Evolutionary conservation across 106 monocot genomes (phyloP).

Genomic region (Allium cepa): DNA sequence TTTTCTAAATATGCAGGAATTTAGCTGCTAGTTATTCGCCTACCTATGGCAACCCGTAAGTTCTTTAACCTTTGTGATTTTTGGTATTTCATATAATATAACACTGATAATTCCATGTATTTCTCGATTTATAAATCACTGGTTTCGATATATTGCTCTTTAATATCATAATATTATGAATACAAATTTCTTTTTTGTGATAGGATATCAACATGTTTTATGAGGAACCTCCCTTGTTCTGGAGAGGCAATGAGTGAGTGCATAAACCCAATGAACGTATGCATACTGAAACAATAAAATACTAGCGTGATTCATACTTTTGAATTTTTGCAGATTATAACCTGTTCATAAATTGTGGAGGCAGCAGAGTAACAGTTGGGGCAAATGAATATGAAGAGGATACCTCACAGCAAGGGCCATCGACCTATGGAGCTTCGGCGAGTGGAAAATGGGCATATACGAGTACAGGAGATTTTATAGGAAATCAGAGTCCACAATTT

Average conservation of each 20-base stretch:
- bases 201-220: slow-evolving; percentile 28
- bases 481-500: slow-evolving; percentile 1
- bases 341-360: slow-evolving; percentile 60
- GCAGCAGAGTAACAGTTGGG: slow-evolving; percentile 18
- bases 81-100: background rate
- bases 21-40: slow-evolving; percentile 39
- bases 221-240: slow-evolving; percentile 21
- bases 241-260: slow-evolving; percentile 20
- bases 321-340: slow-evolving; percentile 31
- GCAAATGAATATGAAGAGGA: slow-evolving; percentile 25
- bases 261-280: background rate
- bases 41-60: slow-evolving; percentile 22
- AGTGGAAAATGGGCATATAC: slow-evolving; percentile 48
- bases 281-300: background rate
- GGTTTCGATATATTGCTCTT: background rate
- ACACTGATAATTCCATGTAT: background rate
- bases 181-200: background rate
- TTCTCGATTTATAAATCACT: slow-evolving; percentile 1
- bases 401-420: slow-evolving; percentile 12
- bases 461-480: slow-evolving; percentile 32
- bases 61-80: background rate
- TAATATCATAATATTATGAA: too few species aligned
- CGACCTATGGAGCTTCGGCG: slow-evolving; percentile 18
- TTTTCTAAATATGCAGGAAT: slow-evolving; percentile 25
- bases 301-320: background rate